A percentile compares a stretch with the other conserved stretches of the same genome.
phyloP scores from a whole-genome alignment of 1,284 basidiomycete genomes.

The Ceratobasidium sp. region DNA sequence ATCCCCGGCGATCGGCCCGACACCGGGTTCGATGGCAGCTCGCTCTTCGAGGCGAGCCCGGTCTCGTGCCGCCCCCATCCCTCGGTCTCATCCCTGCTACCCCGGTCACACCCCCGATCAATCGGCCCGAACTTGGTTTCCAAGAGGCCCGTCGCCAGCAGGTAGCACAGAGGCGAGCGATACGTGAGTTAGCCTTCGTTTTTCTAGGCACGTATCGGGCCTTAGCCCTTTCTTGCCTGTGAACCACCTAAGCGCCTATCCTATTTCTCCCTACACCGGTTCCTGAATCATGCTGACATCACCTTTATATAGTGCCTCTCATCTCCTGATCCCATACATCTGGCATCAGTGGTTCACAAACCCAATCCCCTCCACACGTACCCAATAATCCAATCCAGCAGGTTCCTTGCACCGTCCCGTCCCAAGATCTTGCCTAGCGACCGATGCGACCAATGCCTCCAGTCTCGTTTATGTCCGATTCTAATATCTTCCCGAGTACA shows the following conservation, averaged over 20 bases:
- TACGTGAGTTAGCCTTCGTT: constrained; percentile 34
- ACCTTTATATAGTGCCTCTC: constrained; percentile 25
- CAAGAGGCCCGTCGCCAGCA: constrained; percentile 37
- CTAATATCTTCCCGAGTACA: constrained; percentile 44
- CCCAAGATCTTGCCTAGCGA: constrained; percentile 17
- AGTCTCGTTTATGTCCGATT: constrained; percentile 39
- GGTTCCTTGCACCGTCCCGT: constrained; percentile 8
- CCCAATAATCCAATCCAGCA: constrained; percentile 38
- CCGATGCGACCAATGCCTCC: constrained; percentile 36
- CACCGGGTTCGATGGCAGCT: constrained; percentile 8
- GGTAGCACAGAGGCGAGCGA: constrained; percentile 32
- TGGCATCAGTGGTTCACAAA: constrained; percentile 14
- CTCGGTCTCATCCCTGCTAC: constrained; percentile 43
- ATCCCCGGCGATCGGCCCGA: constrained; percentile 32
- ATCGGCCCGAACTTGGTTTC: constrained; percentile 41
- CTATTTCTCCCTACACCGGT: background rate
- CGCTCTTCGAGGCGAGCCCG: constrained; percentile 35
- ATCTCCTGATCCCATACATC: constrained; percentile 26
- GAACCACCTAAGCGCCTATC: constrained; percentile 33
- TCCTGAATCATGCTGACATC: constrained; percentile 12
- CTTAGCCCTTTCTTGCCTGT: constrained; percentile 16
- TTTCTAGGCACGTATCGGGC: constrained; percentile 15
- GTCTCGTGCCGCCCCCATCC: constrained; percentile 40
- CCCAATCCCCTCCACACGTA: constrained; percentile 30
- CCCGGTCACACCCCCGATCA: constrained; percentile 36